These are phyloP conservation scores for Tremella fuciformis DNA, from an alignment of 768 basidiomycete genomes.

Conservation along the genomic window DNA sequence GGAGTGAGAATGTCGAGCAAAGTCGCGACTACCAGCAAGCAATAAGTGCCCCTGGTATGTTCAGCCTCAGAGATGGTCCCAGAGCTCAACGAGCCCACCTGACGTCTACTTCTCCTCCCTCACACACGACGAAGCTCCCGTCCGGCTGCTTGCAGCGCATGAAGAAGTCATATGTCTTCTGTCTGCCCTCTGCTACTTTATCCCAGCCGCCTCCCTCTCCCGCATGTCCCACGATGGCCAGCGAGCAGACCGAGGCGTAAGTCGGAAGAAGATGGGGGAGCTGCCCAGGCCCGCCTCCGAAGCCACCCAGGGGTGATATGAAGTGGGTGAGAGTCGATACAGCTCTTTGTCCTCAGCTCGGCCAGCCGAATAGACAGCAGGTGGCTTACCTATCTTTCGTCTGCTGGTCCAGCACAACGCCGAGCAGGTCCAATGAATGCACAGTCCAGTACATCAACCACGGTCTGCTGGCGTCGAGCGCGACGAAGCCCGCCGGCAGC, in stretches of 20 bases:
- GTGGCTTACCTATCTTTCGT: constrained; percentile 67
- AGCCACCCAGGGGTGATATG: constrained; percentile 85
- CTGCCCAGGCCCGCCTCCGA: constrained; percentile 78
- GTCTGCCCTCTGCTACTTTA: constrained; percentile 82
- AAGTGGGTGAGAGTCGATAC: constrained; percentile 75
- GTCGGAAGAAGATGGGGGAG: constrained; percentile 82
- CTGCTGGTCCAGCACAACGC: constrained; percentile 71
- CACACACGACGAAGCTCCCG: constrained; percentile 85
- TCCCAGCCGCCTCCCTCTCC: constrained; percentile 55
- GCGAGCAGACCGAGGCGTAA: constrained; percentile 77
- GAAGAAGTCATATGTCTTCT: constrained; percentile 81
- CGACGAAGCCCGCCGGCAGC: constrained; percentile 72
- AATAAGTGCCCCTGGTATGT: constrained; percentile 79
- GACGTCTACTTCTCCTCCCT: constrained; percentile 88
- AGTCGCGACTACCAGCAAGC: constrained; percentile 76
- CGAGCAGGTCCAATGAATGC: constrained; percentile 75
- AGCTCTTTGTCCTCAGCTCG: constrained; percentile 56
- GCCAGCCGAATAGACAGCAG: not conserved
- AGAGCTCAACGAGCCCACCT: constrained; percentile 58
- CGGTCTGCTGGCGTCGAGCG: constrained; percentile 89
- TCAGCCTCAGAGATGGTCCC: not conserved
- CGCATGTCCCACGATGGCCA: constrained; percentile 76
- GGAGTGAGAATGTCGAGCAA: constrained; percentile 85
- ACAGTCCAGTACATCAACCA: constrained; percentile 94
- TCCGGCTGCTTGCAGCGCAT: constrained; percentile 87